Evolutionary conservation across 768 basidiomycete genomes (phyloP).

Genomic region (Xanthoconium purpureum): DNA sequence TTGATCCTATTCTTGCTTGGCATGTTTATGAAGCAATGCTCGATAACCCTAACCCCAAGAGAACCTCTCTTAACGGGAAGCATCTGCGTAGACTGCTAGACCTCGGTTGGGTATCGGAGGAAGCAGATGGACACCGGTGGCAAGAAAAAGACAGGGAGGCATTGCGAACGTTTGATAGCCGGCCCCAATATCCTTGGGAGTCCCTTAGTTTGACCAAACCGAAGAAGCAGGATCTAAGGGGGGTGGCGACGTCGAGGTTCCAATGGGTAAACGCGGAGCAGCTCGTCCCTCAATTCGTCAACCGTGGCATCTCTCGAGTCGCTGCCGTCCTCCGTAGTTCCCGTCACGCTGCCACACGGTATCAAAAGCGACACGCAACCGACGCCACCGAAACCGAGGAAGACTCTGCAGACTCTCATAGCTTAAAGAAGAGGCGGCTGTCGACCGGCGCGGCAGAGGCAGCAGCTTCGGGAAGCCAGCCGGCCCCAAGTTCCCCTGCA

Average conservation of each 20-base stretch:
- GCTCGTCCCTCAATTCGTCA: slow-evolving; percentile 24
- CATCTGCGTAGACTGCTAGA: slow-evolving; percentile 30
- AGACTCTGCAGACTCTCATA: slow-evolving; percentile 15
- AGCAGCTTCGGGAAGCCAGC: background rate
- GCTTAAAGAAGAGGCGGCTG: slow-evolving; percentile 27
- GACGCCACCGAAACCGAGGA: slow-evolving; percentile 9
- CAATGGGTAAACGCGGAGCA: slow-evolving; percentile 33
- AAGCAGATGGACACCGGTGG: slow-evolving; percentile 25
- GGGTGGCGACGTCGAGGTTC: slow-evolving; percentile 28
- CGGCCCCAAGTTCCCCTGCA: background rate
- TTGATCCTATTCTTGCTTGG: slow-evolving; percentile 32
- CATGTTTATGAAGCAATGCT: slow-evolving; percentile 29
- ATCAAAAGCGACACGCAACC: slow-evolving; percentile 25
- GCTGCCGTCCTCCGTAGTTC: slow-evolving; percentile 13
- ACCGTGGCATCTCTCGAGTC: slow-evolving; percentile 20
- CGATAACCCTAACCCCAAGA: slow-evolving; percentile 15
- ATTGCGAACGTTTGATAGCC: slow-evolving; percentile 25
- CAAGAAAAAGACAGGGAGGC: slow-evolving; percentile 24
- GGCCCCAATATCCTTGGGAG: slow-evolving; percentile 27
- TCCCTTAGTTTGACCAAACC: slow-evolving; percentile 23
- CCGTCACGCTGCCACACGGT: background rate
- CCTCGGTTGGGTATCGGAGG: slow-evolving; percentile 27
- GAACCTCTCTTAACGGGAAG: slow-evolving; percentile 22
- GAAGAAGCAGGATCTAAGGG: slow-evolving; percentile 23
- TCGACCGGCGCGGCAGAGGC: slow-evolving; percentile 1